Base-by-base conservation (phyloP, 345 rosid genomes). In the Laguncularia racemosa region DNA sequence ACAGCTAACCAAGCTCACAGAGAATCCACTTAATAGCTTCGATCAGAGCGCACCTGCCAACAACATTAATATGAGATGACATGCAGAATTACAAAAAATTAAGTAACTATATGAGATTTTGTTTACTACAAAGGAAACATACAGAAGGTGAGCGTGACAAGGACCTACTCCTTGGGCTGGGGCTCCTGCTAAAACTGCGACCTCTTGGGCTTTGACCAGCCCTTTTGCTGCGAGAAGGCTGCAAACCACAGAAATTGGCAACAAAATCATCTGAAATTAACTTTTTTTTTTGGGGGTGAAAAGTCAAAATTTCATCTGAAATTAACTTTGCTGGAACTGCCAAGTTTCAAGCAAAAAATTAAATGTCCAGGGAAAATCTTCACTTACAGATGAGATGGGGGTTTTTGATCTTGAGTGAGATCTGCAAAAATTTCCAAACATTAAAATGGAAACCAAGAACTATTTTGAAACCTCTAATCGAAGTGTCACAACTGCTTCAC, bases 331-430 rank as follows among this genome's bases (percentile, higher is more conserved):
- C 28, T 1, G 2, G 5, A 23, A 23, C 28, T 19, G 15, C 6
- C 2, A 12, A 20, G 4, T 14, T 12, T 6, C 11, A 16, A 46
- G 46, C 20, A 15, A 20, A 18, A 21, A 46, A 23, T 26, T 15
- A 26, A 3, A 16, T 6, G 15, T 13, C n/a, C 10, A 13, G 48
- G n/a, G 19, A 14, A 56, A 23, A 16, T 48, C 60, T 57, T 20
- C 50, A 80, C 95, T 88, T 81, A 84, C 95, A 3, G 87, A 73
- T 52, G 81, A 63, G 44, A 65, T 47, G 62, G 90, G 88, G 57
- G 95, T 81, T 47, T 69, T 60, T 44, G 93, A 87, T 45, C 84
- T 78, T 44, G 85, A 78, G 4, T 8, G 59, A 12, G 91, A 85
- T 67, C 95, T 84, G 87, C 84, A 81, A 81, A 71, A 69, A 66